These are phyloP conservation scores for Kwoniella bestiolae DNA, from an alignment of 768 basidiomycete genomes.

Conservation along the genomic window DNA sequence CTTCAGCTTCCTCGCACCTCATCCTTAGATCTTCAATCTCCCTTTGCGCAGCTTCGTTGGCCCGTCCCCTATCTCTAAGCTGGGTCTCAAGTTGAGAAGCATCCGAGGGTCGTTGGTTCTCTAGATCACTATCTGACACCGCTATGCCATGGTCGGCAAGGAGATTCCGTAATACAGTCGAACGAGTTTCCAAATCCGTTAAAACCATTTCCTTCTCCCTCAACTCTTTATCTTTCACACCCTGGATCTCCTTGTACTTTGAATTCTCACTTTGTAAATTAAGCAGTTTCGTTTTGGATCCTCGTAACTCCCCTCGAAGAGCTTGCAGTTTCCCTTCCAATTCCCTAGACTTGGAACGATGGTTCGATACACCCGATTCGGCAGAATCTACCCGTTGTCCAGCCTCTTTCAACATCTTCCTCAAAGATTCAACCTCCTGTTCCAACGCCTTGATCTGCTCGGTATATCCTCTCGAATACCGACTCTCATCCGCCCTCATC, in stretches of 20 bases:
- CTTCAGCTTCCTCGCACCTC: conserved; percentile 75
- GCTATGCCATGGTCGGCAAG: conserved; percentile 83
- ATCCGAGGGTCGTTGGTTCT: conserved; percentile 22
- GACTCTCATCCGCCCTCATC: conserved; percentile 80
- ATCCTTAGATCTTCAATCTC: conserved; percentile 71
- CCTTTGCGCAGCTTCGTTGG: conserved; percentile 75
- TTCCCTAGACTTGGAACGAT: conserved; percentile 69
- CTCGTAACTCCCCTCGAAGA: conserved; percentile 76
- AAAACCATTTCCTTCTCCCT: conserved; percentile 69
- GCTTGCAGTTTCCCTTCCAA: conserved; percentile 68
- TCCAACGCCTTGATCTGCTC: conserved; percentile 84
- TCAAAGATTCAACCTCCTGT: conserved; percentile 72
- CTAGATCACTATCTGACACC: conserved; percentile 71
- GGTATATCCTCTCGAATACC: conserved; percentile 71
- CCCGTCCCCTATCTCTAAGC: conserved; percentile 71
- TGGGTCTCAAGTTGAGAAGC: conserved; percentile 73
- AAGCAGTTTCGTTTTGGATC: conserved; percentile 62
- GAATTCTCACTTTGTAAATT: conserved; percentile 70
- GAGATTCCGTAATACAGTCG: conserved; percentile 80
- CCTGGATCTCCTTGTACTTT: conserved; percentile 70
- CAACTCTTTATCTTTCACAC: conserved; percentile 69
- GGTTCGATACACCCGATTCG: conserved; percentile 69
- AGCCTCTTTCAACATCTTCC: conserved; percentile 78
- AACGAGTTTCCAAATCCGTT: conserved; percentile 71
- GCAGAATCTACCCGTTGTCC: conserved; percentile 72